A percentile compares a stretch with the other conserved stretches of the same genome.
These are phyloP conservation scores for Pseudogymnoascus sp. DNA, from an alignment of 2,329 filamentous ascomycete species.

Conservation along the genomic window DNA sequence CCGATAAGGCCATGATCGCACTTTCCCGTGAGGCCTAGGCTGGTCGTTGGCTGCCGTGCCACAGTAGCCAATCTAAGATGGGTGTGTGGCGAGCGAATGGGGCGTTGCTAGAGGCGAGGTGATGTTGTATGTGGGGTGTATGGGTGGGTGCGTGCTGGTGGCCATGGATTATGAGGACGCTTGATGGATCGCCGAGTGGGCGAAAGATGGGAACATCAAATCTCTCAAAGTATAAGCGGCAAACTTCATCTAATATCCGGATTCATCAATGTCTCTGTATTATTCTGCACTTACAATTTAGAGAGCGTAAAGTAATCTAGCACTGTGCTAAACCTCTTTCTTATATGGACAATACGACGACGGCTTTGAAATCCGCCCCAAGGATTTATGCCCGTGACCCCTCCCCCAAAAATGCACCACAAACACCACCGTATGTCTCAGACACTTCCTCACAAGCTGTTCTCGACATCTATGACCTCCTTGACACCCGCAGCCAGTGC, in stretches of 20 bases:
- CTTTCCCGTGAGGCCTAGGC: neutral
- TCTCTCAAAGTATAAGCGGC: neutral
- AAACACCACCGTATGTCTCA: neutral
- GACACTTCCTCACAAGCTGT: slow-evolving; percentile 25
- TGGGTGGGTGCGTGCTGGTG: neutral
- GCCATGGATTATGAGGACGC: neutral
- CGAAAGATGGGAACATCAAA: neutral
- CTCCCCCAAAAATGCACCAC: neutral
- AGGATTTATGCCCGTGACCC: neutral
- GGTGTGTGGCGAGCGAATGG: neutral
- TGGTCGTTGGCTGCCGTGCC: neutral
- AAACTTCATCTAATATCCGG: neutral
- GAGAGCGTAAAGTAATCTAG: neutral
- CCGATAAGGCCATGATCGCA: neutral
- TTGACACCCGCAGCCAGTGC: slow-evolving; percentile 46
- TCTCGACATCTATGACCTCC: slow-evolving; percentile 60
- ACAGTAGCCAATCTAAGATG: neutral
- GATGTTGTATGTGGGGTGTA: neutral
- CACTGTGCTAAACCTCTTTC: neutral
- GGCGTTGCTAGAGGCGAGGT: neutral
- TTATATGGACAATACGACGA: neutral
- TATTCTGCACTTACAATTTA: neutral
- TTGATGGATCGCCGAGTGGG: neutral
- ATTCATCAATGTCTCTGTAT: neutral
- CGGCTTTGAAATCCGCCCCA: neutral